Conservation (phyloP, 768 basidiomycete genomes). For the Lactarius deliciosus region DNA sequence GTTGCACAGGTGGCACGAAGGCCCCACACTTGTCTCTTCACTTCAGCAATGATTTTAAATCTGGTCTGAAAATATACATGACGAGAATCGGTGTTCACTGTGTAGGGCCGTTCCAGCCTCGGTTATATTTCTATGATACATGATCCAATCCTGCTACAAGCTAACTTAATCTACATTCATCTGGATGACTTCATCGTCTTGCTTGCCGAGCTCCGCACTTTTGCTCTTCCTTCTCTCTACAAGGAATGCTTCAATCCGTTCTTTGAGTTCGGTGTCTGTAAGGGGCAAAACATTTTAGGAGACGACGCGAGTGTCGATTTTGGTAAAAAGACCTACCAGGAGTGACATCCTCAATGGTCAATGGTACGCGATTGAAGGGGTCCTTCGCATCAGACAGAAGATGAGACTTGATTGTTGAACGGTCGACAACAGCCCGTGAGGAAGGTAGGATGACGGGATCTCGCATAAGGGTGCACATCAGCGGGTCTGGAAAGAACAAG, state of each 20-base stretch:
- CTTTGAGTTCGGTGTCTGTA: conserved; percentile 67
- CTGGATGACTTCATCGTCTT: conserved; percentile 27
- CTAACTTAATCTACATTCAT: conserved; percentile 26
- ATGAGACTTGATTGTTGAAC: conserved; percentile 92
- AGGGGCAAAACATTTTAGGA: neutral
- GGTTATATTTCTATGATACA: conserved; percentile 16
- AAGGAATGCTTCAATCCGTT: conserved; percentile 70
- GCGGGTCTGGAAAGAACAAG: conserved; percentile 57
- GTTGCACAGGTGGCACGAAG: neutral
- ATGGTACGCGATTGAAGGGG: conserved; percentile 90
- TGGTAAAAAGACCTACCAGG: conserved; percentile 53
- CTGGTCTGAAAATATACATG: neutral
- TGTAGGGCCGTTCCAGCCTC: conserved; percentile 6
- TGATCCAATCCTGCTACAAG: neutral
- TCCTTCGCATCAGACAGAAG: conserved; percentile 88
- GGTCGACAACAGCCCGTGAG: conserved; percentile 76
- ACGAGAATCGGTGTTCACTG: neutral
- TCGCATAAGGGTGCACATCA: conserved; percentile 91
- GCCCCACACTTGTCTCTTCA: neutral
- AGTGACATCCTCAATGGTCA: conserved; percentile 75
- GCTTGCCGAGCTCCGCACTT: conserved; percentile 31
- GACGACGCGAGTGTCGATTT: neutral
- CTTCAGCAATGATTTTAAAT: neutral
- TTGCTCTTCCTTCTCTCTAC: conserved; percentile 50
- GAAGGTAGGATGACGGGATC: conserved; percentile 92